These are phyloP conservation scores for Cladophialophora immunda DNA, from an alignment of 2,329 filamentous ascomycete species.

Conservation along the genomic window DNA sequence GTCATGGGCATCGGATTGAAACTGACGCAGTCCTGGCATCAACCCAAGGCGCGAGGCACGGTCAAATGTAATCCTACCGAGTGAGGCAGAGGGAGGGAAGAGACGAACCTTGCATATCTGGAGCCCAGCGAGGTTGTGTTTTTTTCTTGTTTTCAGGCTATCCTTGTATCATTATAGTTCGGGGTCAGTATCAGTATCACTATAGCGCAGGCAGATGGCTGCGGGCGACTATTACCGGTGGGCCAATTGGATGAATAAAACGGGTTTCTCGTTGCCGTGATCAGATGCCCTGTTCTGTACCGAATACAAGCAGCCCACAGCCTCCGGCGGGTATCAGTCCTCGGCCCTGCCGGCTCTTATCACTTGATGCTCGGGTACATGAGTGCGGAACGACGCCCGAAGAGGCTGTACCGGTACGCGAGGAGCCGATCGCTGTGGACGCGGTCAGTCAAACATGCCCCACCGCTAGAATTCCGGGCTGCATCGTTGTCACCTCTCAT, in stretches of 20 bases:
- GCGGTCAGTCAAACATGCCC: background rate
- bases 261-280: background rate
- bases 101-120: background rate
- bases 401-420: background rate
- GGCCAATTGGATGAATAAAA: background rate
- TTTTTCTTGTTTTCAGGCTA: slow-evolving; percentile 12
- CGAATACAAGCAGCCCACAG: background rate
- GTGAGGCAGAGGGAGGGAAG: background rate
- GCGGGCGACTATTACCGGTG: background rate
- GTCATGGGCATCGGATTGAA: slow-evolving; percentile 23
- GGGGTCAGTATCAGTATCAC: slow-evolving; percentile 1
- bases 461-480: slow-evolving; percentile 1
- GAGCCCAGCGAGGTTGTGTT: slow-evolving; percentile 6
- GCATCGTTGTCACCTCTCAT: background rate
- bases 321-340: background rate
- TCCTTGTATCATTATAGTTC: slow-evolving; percentile 22
- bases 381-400: background rate
- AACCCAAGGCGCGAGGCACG: background rate
- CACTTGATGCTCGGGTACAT: background rate
- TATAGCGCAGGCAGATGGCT: slow-evolving; percentile 4
- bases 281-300: background rate
- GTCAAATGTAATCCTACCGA: background rate
- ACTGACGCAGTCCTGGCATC: slow-evolving; percentile 19
- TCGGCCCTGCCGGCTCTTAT: background rate
- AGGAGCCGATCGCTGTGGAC: background rate